phyloP scores from a whole-genome alignment of 139 green algal genomes.

The Trebouxia sp. region DNA sequence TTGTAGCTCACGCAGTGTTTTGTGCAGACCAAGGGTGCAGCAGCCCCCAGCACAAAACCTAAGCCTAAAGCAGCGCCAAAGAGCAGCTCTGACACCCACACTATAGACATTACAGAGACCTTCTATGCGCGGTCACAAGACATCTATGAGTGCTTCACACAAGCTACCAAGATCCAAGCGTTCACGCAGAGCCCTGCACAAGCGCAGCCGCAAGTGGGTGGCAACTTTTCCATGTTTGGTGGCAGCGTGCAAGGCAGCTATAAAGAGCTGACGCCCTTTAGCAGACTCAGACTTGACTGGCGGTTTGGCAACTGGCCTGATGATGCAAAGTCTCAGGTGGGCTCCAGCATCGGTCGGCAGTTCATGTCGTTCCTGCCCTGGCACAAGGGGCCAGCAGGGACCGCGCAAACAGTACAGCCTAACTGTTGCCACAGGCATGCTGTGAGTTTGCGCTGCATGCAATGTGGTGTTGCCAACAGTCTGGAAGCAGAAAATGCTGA shows the following conservation, averaged over 20 bases:
- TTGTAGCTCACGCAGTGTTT: too few relatives aligned
- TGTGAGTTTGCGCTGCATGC: too few relatives aligned
- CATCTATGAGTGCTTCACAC: conserved; percentile 84
- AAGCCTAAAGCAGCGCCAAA: conserved; percentile 7
- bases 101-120: conserved; percentile 62
- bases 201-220: conserved; percentile 52
- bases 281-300: conserved; percentile 77
- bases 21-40: conserved; percentile 2
- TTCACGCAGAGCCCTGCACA: conserved; percentile 64
- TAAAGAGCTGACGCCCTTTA: conserved; percentile 56
- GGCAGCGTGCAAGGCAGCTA: conserved; percentile 67
- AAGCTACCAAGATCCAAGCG: conserved; percentile 54
- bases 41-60: neutral
- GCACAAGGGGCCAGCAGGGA: too few relatives aligned
- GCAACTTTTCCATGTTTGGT: conserved; percentile 71
- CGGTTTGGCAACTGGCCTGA: conserved; percentile 84
- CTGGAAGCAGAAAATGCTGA: too few relatives aligned
- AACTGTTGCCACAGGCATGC: neutral
- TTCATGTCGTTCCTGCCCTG: too few relatives aligned
- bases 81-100: conserved; percentile 26
- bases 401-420: too few relatives aligned
- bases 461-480: neutral
- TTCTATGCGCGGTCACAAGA: conserved; percentile 75
- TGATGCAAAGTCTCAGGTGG: conserved; percentile 58
- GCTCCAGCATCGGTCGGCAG: too few relatives aligned